These are phyloP conservation scores for Adiantum capillusveneris DNA, from an alignment of 75 land plant species.

Conservation along the genomic window DNA sequence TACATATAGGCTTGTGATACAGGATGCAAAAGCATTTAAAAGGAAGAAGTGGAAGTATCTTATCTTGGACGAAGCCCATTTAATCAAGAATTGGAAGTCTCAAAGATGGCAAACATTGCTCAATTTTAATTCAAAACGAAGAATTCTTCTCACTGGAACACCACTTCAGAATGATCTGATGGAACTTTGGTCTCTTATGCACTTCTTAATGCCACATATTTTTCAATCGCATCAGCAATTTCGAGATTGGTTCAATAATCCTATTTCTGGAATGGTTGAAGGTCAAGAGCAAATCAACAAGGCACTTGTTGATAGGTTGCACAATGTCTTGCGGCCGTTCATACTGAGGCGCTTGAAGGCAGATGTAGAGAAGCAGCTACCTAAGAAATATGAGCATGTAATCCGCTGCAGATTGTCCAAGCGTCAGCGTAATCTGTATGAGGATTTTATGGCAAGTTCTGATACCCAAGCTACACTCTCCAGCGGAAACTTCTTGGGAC, in stretches of 20 bases:
- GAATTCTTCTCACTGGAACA: constrained; percentile 94
- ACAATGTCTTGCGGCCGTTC: constrained; percentile 98
- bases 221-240: constrained; percentile 99
- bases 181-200: constrained; percentile 99
- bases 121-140: constrained; percentile 93
- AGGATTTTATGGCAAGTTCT: constrained; percentile 97
- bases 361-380: constrained; percentile 99
- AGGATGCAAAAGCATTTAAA: constrained; percentile 96
- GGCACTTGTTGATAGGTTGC: constrained; percentile 91
- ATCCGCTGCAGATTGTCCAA: constrained; percentile 81
- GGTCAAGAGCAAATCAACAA: constrained; percentile 92
- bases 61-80: constrained; percentile 96
- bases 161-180: constrained; percentile 98
- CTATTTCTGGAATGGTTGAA: constrained; percentile 96
- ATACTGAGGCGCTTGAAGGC: constrained; percentile 85
- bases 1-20: constrained; percentile 94
- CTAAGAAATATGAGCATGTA: constrained; percentile 90
- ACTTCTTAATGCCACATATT: constrained; percentile 98
- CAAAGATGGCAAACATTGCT: constrained; percentile 99
- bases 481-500: constrained; percentile 85
- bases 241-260: constrained; percentile 98
- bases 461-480: constrained; percentile 98
- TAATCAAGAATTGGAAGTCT: constrained; percentile 99
- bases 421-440: constrained; percentile 92
- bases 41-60: constrained; percentile 98